phyloP scores from a whole-genome alignment of 805 yeast genomes.

The Metschnikowia aberdeeniae region DNA sequence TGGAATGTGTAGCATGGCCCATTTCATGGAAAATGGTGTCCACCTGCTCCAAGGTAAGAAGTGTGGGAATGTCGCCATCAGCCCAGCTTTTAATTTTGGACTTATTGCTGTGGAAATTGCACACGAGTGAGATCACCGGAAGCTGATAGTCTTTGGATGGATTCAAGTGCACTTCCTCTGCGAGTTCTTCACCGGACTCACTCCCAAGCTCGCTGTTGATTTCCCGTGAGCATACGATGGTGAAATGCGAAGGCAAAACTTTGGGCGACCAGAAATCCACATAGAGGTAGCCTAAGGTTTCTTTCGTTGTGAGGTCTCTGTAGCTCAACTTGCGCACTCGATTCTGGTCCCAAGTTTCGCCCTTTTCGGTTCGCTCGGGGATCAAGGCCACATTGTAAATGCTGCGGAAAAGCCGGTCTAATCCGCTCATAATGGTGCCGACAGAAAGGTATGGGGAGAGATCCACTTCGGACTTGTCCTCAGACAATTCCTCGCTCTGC shows the following conservation, averaged over 20 bases:
- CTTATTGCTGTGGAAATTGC: slow-evolving; percentile 54
- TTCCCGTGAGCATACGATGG: slow-evolving; percentile 89
- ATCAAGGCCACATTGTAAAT: slow-evolving; percentile 76
- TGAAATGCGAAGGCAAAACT: slow-evolving; percentile 90
- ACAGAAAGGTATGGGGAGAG: slow-evolving; percentile 74
- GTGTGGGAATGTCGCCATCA: slow-evolving; percentile 38
- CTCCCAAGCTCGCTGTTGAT: slow-evolving; percentile 44
- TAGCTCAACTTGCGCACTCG: slow-evolving; percentile 83
- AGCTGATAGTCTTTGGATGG: slow-evolving; percentile 61
- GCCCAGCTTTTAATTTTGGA: slow-evolving; percentile 26
- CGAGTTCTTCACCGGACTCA: slow-evolving; percentile 23
- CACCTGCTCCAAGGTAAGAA: slow-evolving; percentile 71
- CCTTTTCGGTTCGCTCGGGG: slow-evolving; percentile 57
- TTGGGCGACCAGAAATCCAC: slow-evolving; percentile 80
- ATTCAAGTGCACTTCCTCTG: slow-evolving; percentile 29
- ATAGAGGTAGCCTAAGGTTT: slow-evolving; percentile 73
- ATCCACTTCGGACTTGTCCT: slow-evolving; percentile 32
- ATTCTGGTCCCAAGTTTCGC: slow-evolving; percentile 79
- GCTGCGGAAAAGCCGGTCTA: slow-evolving; percentile 62
- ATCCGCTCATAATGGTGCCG: slow-evolving; percentile 81
- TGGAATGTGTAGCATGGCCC: slow-evolving; percentile 99
- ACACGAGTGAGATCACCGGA: slow-evolving; percentile 85
- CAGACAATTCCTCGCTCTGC: slow-evolving; percentile 14
- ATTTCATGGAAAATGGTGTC: slow-evolving; percentile 96
- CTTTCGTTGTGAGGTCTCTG: slow-evolving; percentile 49